phyloP scores from a whole-genome alignment of 2,329 filamentous ascomycete species.

The Nothophaeocryptopus gaeumannii region DNA sequence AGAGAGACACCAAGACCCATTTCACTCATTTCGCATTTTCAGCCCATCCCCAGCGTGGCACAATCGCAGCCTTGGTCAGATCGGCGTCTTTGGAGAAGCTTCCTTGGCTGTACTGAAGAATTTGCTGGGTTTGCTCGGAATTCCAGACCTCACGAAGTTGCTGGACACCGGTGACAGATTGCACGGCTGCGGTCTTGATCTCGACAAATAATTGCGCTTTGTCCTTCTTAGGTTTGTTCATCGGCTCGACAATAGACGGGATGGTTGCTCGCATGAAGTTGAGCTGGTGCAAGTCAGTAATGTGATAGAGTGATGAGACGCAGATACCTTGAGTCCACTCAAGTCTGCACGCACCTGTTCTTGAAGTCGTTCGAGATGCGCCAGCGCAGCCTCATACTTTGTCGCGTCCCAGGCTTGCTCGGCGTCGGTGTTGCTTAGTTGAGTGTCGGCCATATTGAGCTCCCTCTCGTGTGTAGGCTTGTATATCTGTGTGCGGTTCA shows the following conservation, averaged over 20 bases:
- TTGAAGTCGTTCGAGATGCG: conserved; percentile 44
- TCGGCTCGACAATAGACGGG: conserved; percentile 42
- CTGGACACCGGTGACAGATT: conserved; percentile 38
- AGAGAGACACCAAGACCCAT: no score
- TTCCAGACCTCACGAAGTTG: conserved; percentile 40
- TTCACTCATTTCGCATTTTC: conserved; percentile 19
- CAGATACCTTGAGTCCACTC: background rate
- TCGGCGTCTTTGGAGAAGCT: conserved; percentile 39
- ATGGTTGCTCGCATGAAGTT: conserved; percentile 44
- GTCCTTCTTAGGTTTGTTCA: conserved; percentile 28
- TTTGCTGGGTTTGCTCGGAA: conserved; percentile 38
- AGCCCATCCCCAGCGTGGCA: conserved; percentile 41
- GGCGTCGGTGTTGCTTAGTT: background rate
- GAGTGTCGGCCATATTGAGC: conserved; percentile 2
- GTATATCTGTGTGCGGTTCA: no score
- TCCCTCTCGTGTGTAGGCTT: background rate
- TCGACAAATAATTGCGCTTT: conserved; percentile 38
- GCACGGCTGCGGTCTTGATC: conserved; percentile 39
- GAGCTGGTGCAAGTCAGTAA: conserved; percentile 33
- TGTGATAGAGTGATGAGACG: background rate
- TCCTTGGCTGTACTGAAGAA: conserved; percentile 31
- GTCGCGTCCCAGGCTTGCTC: conserved; percentile 20
- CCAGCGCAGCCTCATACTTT: conserved; percentile 40
- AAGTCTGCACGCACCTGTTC: conserved; percentile 36
- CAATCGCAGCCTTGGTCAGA: conserved; percentile 34